Evolutionary conservation across 1,139 yeast genomes (phyloP).

Genomic region (Blastobotrys illinoisensis): DNA sequence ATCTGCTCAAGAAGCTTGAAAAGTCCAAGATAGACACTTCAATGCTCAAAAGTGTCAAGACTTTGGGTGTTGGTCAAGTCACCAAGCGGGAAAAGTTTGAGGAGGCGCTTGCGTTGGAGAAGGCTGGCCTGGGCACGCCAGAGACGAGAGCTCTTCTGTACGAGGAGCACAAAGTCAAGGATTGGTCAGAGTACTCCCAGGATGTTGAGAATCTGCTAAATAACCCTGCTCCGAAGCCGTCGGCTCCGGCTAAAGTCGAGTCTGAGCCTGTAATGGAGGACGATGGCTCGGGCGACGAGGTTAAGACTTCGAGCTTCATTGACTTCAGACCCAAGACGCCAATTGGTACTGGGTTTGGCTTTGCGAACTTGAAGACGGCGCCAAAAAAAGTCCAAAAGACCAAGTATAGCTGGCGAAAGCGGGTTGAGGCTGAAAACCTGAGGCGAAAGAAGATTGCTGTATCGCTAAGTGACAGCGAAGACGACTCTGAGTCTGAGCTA

Average conservation of each 20-base stretch:
- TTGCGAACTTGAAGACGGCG: slow-evolving; percentile 49
- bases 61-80: slow-evolving; percentile 65
- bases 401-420: slow-evolving; percentile 54
- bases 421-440: slow-evolving; percentile 43
- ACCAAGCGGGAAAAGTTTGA: slow-evolving; percentile 65
- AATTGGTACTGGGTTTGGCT: slow-evolving; percentile 52
- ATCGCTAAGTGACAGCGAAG: background rate
- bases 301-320: slow-evolving; percentile 49
- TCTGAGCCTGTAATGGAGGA: slow-evolving; percentile 2
- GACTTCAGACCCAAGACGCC: slow-evolving; percentile 46
- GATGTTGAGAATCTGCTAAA: slow-evolving; percentile 8
- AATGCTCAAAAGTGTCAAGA: slow-evolving; percentile 62
- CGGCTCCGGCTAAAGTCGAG: background rate
- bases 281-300: slow-evolving; percentile 12
- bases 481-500: slow-evolving; percentile 9
- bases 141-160: slow-evolving; percentile 58
- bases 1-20: slow-evolving; percentile 68
- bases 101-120: slow-evolving; percentile 71
- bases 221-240: background rate
- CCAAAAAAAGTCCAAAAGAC: slow-evolving; percentile 41
- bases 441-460: slow-evolving; percentile 8
- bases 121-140: slow-evolving; percentile 67
- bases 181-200: slow-evolving; percentile 48
- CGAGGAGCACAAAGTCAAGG: slow-evolving; percentile 61
- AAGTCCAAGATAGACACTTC: slow-evolving; percentile 60